Base-by-base conservation (phyloP, 106 monocot genomes). In the Dendrobium officinale region DNA sequence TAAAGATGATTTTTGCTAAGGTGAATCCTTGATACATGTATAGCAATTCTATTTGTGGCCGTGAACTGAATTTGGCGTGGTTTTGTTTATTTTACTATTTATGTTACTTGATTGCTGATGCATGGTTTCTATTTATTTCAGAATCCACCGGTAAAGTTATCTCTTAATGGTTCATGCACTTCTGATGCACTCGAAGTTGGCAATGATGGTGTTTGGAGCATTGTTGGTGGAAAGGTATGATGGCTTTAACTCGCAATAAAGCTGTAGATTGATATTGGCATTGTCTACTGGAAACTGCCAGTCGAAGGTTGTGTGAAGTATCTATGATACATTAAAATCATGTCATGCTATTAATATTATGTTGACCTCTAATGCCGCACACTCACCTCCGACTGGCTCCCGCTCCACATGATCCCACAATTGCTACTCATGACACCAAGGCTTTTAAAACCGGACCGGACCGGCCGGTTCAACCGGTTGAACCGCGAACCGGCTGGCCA, bases 171-270 rank as follows among this genome's bases (percentile, higher is more conserved):
- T 79, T 90, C 87, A 79, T 90, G 79, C 77, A 77, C 88, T 26
- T 86, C 84, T 73, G 96, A 96, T 79, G 96, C 86, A 49, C 67
- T 96, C 83, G 96, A 96, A 82, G 89, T 88, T 77, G 87, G 84
- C 81, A 70, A 77, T 72, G 93, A 92, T 83, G 96, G 93, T 77
- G 79, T 93, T 72, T 92, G 89, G 93, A 96, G 77, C 83, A 89
- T 96, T 82, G 87, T 93, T 80, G 93, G 93, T 67, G 93, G 93
- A 31, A 93, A 96, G 96, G 96, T 93, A 67, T 83, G 83, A 45
- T 61, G 51, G 4, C 45, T 51, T 81, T 43, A 45, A 48, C 16
- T 72, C 15, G 42, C 54, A 27, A 55, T 20, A 68, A 22, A 76
- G 11, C 19, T 74, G 43, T 42, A 43, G 44, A 31, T n/a, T 74